A percentile compares a stretch with the other conserved stretches of the same genome.
Conservation (phyloP, 768 basidiomycete species). For the Xerocomellus amylosporus region DNA sequence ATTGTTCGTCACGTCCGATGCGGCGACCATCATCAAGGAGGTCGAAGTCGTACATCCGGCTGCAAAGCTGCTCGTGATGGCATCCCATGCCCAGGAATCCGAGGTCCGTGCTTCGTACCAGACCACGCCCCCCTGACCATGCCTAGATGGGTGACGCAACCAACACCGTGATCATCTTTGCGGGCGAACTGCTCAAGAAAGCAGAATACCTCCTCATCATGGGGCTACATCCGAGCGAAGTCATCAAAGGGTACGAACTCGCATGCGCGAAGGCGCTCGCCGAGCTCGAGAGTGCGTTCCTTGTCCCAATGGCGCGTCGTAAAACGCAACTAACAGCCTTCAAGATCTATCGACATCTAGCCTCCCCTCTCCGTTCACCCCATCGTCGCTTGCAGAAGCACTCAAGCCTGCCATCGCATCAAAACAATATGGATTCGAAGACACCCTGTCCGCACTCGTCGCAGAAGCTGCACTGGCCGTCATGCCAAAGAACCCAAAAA, state of each 20-base stretch:
- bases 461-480: conserved; percentile 91
- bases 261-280: conserved; percentile 79
- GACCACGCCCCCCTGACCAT: background rate
- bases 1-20: conserved; percentile 97
- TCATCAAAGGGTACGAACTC: conserved; percentile 93
- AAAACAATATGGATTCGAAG: conserved; percentile 96
- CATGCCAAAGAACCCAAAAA: conserved; percentile 84
- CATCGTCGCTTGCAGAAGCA: conserved; percentile 65
- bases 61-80: conserved; percentile 98
- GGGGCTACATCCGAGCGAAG: conserved; percentile 96
- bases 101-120: conserved; percentile 54
- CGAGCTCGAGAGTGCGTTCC: conserved; percentile 85
- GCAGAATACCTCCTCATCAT: conserved; percentile 90
- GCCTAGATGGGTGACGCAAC: conserved; percentile 94
- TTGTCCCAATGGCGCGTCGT: conserved; percentile 30
- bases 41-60: conserved; percentile 99
- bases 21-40: conserved; percentile 96
- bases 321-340: conserved; percentile 13
- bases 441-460: conserved; percentile 74
- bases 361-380: conserved; percentile 70
- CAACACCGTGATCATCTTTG: conserved; percentile 92
- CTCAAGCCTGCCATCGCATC: conserved; percentile 92
- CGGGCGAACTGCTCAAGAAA: conserved; percentile 91
- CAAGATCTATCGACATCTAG: conserved; percentile 68
- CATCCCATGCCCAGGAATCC: conserved; percentile 91